Evolutionary conservation across 2,329 filamentous ascomycete genomes (phyloP).

Genomic region (Fusarium continuum): DNA sequence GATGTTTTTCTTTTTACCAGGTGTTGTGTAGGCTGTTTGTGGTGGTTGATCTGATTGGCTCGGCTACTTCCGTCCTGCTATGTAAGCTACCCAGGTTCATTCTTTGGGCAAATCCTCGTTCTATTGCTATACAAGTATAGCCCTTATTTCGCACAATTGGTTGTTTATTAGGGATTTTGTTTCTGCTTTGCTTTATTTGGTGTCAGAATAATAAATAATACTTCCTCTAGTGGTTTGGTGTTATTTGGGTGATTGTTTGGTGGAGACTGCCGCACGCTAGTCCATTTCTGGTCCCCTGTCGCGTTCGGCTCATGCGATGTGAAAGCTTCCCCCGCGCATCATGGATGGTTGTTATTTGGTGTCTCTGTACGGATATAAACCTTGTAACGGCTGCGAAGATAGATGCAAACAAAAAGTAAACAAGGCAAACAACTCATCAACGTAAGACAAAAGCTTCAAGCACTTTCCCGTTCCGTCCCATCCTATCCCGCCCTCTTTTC

Average conservation of each 20-base stretch:
- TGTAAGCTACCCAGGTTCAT: no score
- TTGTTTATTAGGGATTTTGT: no score
- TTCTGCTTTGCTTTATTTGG: no score
- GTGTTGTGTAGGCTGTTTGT: no score
- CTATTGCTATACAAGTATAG: no score
- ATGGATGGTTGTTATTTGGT: background rate
- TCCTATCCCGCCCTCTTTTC: background rate
- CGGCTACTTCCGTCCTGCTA: no score
- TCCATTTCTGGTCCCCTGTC: background rate
- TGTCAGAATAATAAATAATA: no score
- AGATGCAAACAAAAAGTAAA: slow-evolving; percentile 27
- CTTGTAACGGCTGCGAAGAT: background rate
- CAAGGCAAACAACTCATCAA: background rate
- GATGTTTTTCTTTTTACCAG: no score
- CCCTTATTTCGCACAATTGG: no score
- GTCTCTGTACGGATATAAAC: no score
- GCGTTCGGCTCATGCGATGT: slow-evolving; percentile 4
- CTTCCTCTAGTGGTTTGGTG: background rate
- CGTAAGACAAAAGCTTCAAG: slow-evolving; percentile 5
- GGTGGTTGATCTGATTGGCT: no score
- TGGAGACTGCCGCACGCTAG: background rate
- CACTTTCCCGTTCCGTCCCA: background rate
- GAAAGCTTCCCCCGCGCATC: slow-evolving; percentile 2
- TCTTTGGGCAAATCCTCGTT: no score
- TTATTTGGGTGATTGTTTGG: background rate